A percentile compares a stretch with the other conserved stretches of the same genome.
These are phyloP conservation scores for Phaeosphaeriaceae sp. DNA, from an alignment of 2,329 filamentous ascomycete genomes.

Conservation along the genomic window DNA sequence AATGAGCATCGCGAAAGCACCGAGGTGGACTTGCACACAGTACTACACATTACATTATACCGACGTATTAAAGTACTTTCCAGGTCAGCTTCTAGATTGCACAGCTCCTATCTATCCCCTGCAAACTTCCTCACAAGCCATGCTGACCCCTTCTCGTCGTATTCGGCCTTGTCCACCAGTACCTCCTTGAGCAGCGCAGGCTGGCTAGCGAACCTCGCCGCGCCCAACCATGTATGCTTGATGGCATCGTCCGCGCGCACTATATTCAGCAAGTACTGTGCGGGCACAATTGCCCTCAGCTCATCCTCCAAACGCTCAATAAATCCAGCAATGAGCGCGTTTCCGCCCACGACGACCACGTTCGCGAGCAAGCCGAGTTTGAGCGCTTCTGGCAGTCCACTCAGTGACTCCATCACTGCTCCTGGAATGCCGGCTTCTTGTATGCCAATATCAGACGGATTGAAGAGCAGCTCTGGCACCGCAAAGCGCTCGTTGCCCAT, in stretches of 20 bases:
- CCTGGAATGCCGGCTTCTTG: conserved; percentile 82
- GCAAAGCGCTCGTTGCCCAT: conserved; percentile 91
- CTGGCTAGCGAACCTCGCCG: conserved; percentile 76
- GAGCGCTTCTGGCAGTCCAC: conserved; percentile 77
- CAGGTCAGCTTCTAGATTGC: not conserved
- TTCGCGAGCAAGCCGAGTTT: conserved; percentile 87
- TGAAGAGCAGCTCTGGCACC: conserved; percentile 89
- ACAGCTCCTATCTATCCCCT: conserved; percentile 16
- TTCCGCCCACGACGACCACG: conserved; percentile 87
- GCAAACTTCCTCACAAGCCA: conserved; percentile 79
- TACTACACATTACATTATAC: not conserved
- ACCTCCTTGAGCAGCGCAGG: conserved; percentile 68
- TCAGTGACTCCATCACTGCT: conserved; percentile 80
- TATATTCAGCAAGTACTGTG: conserved; percentile 40
- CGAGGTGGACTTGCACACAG: conserved; percentile 6
- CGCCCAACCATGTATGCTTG: conserved; percentile 84
- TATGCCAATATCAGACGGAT: conserved; percentile 83
- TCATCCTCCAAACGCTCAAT: conserved; percentile 78
- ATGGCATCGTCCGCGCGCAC: conserved; percentile 75
- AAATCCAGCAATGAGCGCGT: conserved; percentile 80
- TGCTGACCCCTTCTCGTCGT: conserved; percentile 79
- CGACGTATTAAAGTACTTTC: no score
- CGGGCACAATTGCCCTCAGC: conserved; percentile 63
- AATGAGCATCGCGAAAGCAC: conserved; percentile 28
- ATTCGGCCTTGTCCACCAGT: conserved; percentile 85